Evolutionary conservation across 2,329 filamentous ascomycete genomes (phyloP), one percentile per base, ranked within the genome.

Genomic region (Paracorniculantispora psalliotae): DNA sequence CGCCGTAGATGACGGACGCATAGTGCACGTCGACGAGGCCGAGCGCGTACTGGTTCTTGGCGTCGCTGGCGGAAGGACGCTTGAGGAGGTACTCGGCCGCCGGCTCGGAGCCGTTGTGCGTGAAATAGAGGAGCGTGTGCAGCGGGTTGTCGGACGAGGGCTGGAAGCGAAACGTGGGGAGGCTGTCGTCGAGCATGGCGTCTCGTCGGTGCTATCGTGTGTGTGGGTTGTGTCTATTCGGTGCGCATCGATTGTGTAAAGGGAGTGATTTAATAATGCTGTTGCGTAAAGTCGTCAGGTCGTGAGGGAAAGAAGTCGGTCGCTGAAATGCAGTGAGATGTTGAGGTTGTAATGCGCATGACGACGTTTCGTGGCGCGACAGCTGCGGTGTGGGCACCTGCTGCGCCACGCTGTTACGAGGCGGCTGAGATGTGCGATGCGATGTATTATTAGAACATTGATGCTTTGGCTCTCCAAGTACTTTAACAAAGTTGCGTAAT

Each of bases 151-250:
- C 79, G 59, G 80, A 73, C 35, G 78, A 78, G 21, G 76, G 73
- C 63, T 77, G 79, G 70, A 81, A 81, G 66, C 76, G 80, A 68
- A 85, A 87, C 47, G 81, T 91, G 59, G 92, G 92, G n/a, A 97
- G 84, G 73, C 92, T 96, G 72, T 96, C 91, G 85, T 96, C 92
- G 67, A 96, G 83, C 92, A 96, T 96, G 55, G n/a, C 41, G 52
- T 9, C 10, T 15, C 28, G 6, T 19, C 13, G 5, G 19, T 25
- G 41, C 30, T 25, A 39, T 41, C 25, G 12, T 41, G 13, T 21
- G 44, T 50, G 7, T 10, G 19, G 2, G 17, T 30, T 3, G 26
- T 46, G 19, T 55, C 13, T 47, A 23, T n/a, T 53, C 6, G 21
- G 10, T 4, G 5, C 23, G 26, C 5, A 37, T 12, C 25, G 15